Percentiles rank a stretch among this genome's conserved stretches.
These are phyloP conservation scores for Bassia scoparia DNA, from an alignment of 148 eudicot genomes.

Conservation along the genomic window DNA sequence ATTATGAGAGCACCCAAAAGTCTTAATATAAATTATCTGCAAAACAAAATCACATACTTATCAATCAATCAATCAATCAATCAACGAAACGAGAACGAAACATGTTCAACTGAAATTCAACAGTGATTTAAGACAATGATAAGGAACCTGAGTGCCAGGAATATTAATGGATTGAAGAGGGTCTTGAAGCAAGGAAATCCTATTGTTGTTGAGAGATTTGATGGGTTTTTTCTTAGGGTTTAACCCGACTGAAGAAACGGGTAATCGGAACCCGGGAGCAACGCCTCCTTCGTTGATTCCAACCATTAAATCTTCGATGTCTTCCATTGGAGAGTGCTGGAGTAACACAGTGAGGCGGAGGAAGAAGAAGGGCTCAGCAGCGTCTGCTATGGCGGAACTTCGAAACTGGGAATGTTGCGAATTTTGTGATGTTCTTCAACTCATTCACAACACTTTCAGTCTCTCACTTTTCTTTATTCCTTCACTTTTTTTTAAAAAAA, in stretches of 20 bases:
- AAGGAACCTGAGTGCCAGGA: slow-evolving; percentile 88
- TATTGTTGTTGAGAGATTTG: no score
- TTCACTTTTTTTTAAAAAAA: no score
- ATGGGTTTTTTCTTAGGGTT: slow-evolving; percentile 52
- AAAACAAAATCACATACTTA: not conserved
- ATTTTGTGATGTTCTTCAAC: no score
- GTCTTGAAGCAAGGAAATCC: slow-evolving; percentile 33
- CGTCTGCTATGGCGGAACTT: no score
- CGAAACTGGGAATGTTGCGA: no score
- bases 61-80: not conserved
- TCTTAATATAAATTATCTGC: slow-evolving; percentile 86
- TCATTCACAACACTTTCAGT: no score
- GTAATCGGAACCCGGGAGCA: slow-evolving; percentile 78
- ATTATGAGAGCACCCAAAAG: slow-evolving; percentile 97
- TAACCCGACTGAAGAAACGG: slow-evolving; percentile 56
- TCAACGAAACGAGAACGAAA: not conserved
- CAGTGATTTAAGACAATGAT: not conserved
- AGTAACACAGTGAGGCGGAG: no score
- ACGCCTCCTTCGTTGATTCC: slow-evolving; percentile 70
- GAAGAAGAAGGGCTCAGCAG: no score
- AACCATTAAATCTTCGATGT: slow-evolving; percentile 78
- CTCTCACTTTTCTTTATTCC: no score
- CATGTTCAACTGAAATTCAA: not conserved
- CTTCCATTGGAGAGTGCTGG: slow-evolving; percentile 66
- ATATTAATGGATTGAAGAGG: slow-evolving; percentile 55